Percentiles rank a stretch among this genome's conserved stretches.
phyloP scores from a whole-genome alignment of 2,329 filamentous ascomycete species.

The Emmonsia crescens region DNA sequence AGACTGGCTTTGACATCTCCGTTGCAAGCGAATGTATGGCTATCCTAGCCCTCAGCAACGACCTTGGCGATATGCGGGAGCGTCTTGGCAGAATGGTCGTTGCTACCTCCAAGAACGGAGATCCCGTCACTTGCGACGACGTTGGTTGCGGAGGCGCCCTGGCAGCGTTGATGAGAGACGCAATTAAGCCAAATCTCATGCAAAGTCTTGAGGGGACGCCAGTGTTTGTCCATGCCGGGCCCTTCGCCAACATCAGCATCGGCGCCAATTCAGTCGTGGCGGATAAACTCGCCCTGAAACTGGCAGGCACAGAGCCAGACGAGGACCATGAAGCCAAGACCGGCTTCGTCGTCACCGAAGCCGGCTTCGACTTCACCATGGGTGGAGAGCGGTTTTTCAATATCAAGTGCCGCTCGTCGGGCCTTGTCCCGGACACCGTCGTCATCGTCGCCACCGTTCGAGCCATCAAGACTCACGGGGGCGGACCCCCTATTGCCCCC shows the following conservation, averaged over 20 bases:
- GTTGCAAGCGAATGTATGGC: constrained; percentile 98
- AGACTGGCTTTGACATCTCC: constrained; percentile 95
- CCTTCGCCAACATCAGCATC: constrained; percentile 97
- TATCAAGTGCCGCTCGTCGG: constrained; percentile 96
- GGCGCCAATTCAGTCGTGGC: constrained; percentile 92
- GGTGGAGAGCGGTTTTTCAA: constrained; percentile 99
- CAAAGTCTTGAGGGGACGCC: constrained; percentile 95
- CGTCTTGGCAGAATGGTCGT: constrained; percentile 93
- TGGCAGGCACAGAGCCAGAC: constrained; percentile 85
- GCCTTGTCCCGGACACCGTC: constrained; percentile 82
- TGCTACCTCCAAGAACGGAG: constrained; percentile 70
- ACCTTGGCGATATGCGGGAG: constrained; percentile 79
- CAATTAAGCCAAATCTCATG: constrained; percentile 98
- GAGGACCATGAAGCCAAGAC: constrained; percentile 74
- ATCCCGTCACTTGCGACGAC: constrained; percentile 92
- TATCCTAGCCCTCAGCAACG: constrained; percentile 85
- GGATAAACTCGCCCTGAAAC: constrained; percentile 90
- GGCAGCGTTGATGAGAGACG: constrained; percentile 92
- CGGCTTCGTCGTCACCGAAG: constrained; percentile 92
- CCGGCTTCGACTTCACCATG: constrained; percentile 99
- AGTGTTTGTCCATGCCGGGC: constrained; percentile 93
- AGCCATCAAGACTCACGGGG: constrained; percentile 92
- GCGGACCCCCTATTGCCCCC: constrained; percentile 83
- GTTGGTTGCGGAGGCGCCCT: constrained; percentile 85
- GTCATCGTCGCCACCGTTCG: constrained; percentile 93